These are phyloP conservation scores for Inonotus hispidus DNA, from an alignment of 1,284 basidiomycete genomes.

Conservation along the genomic window DNA sequence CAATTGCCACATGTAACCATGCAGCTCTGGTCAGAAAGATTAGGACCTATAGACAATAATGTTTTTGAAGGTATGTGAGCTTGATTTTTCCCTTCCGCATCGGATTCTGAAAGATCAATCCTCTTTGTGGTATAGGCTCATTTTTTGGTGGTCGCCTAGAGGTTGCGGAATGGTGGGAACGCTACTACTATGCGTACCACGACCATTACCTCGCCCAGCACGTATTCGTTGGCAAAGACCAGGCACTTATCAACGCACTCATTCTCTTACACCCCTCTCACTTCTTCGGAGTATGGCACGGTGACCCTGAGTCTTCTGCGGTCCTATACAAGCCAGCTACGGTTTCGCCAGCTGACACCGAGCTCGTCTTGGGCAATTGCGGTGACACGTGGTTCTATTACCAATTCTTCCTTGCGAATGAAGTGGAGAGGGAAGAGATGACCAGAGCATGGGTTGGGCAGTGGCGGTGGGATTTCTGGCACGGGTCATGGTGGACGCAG, in stretches of 20 bases:
- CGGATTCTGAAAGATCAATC: not conserved
- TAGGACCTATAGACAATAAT: conserved; percentile 44
- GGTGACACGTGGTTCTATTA: conserved; percentile 44
- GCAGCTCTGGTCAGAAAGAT: conserved; percentile 36
- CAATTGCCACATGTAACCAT: conserved; percentile 29
- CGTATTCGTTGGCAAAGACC: conserved; percentile 50
- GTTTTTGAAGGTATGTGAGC: conserved; percentile 41
- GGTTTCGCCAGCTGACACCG: conserved; percentile 20
- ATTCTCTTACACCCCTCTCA: conserved; percentile 42
- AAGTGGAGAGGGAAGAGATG: conserved; percentile 30
- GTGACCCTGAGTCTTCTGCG: conserved; percentile 21
- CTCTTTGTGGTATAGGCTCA: conserved; percentile 33
- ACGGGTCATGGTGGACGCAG: conserved; percentile 9
- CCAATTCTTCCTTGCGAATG: conserved; percentile 39
- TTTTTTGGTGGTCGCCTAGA: conserved; percentile 46
- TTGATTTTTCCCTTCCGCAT: not conserved
- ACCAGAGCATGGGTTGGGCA: conserved; percentile 22
- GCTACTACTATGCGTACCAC: conserved; percentile 44
- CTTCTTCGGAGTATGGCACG: conserved; percentile 35
- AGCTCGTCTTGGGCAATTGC: conserved; percentile 33
- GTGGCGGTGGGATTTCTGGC: conserved; percentile 16
- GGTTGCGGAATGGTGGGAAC: conserved; percentile 38
- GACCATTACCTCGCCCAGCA: conserved; percentile 38
- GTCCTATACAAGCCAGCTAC: conserved; percentile 5
- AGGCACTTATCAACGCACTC: conserved; percentile 43